phyloP scores from a whole-genome alignment of 108 stramenopile species.

The Cyclotella choctawhatcheeana region DNA sequence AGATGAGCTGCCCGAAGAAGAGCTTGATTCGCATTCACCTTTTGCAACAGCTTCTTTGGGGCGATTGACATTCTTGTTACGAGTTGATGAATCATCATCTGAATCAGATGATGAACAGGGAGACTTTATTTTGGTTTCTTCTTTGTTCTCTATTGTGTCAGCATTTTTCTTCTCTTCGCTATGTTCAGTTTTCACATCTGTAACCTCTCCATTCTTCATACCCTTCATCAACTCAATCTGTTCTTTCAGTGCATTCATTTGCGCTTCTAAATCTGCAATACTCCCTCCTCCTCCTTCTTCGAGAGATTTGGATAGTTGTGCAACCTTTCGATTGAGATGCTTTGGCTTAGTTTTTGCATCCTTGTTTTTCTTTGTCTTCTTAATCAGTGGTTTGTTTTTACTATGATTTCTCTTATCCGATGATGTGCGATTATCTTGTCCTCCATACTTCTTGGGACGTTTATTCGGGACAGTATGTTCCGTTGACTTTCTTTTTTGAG shows the following conservation, averaged over 20 bases:
- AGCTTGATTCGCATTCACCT: not conserved
- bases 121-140: conserved; percentile 10
- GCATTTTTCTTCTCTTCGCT: no score
- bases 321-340: conserved; percentile 83
- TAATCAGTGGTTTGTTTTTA: conserved; percentile 7
- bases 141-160: not conserved
- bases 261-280: conserved; percentile 39
- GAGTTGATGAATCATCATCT: conserved; percentile 4
- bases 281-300: conserved; percentile 32
- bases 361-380: conserved; percentile 32
- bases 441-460: not conserved
- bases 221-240: conserved; percentile 5
- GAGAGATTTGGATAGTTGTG: conserved; percentile 48
- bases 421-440: not conserved
- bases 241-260: conserved; percentile 35
- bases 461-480: no score
- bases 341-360: conserved; percentile 80
- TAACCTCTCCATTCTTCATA: not conserved
- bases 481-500: no score
- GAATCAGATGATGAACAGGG: conserved; percentile 38
- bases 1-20: conserved; percentile 13
- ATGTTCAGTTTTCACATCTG: conserved; percentile 1
- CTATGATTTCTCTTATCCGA: conserved; percentile 8
- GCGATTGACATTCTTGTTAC: not conserved
- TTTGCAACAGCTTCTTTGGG: not conserved